Evolutionary conservation across 352 stramenopile species (phyloP).

Genomic region (Phytophthora colocasiae): DNA sequence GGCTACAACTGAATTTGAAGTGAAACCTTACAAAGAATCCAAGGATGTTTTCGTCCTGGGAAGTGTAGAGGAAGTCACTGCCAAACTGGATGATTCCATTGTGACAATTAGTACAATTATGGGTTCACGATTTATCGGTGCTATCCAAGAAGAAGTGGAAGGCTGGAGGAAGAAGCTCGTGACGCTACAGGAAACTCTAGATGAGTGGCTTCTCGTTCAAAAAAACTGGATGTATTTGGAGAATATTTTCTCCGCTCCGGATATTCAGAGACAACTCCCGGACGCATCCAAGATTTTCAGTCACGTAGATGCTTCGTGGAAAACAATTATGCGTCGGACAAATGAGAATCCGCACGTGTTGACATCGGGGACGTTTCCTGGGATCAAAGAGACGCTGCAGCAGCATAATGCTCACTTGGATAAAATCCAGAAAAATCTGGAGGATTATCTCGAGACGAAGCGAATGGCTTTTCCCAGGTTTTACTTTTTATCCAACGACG

Average conservation of each 20-base stretch:
- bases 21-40: slow-evolving; percentile 93
- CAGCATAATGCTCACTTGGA: slow-evolving; percentile 90
- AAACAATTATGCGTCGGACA: slow-evolving; percentile 91
- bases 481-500: slow-evolving; percentile 97
- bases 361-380: slow-evolving; percentile 77
- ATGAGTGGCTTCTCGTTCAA: slow-evolving; percentile 90
- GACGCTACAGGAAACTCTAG: slow-evolving; percentile 84
- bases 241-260: slow-evolving; percentile 89
- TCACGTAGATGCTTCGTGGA: slow-evolving; percentile 92
- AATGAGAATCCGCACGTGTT: slow-evolving; percentile 89
- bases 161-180: slow-evolving; percentile 87
- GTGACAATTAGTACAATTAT: slow-evolving; percentile 95
- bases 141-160: slow-evolving; percentile 92
- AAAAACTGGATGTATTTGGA: slow-evolving; percentile 92
- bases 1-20: slow-evolving; percentile 91
- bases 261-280: slow-evolving; percentile 92
- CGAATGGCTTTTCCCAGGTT: slow-evolving; percentile 94
- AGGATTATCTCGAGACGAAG: slow-evolving; percentile 94
- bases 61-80: slow-evolving; percentile 91
- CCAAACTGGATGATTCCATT: slow-evolving; percentile 93
- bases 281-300: slow-evolving; percentile 92
- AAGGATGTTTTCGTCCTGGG: slow-evolving; percentile 95
- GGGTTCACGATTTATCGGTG: slow-evolving; percentile 90
- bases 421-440: slow-evolving; percentile 92
- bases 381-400: slow-evolving; percentile 84